A percentile compares a stretch with the other conserved stretches of the same genome.
These are phyloP conservation scores for Histomonas meleagridis DNA, from an alignment of 208 protist species.

Conservation along the genomic window DNA sequence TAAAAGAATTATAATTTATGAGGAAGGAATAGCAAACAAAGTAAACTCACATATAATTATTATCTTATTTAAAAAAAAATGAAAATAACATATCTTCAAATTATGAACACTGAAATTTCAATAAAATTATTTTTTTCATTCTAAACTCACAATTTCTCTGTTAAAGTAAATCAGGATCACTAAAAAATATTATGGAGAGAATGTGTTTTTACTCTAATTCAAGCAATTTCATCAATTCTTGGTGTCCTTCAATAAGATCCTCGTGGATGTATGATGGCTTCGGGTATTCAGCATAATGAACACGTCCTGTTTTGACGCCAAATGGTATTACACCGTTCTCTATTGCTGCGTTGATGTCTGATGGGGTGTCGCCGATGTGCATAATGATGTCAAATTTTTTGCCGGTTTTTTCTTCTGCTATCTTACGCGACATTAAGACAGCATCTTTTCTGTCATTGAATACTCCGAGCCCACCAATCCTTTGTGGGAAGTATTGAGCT, in stretches of 20 bases:
- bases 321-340: background rate
- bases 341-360: background rate
- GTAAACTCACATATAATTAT: too few species aligned
- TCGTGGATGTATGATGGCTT: background rate
- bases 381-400: background rate
- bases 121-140: too few species aligned
- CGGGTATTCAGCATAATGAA: background rate
- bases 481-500: background rate
- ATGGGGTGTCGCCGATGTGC: background rate
- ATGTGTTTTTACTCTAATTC: too few species aligned
- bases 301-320: background rate
- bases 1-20: too few species aligned
- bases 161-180: too few species aligned
- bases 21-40: too few species aligned
- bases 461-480: background rate
- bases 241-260: background rate
- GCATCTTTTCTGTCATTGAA: background rate
- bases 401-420: background rate
- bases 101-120: too few species aligned
- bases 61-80: too few species aligned
- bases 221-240: slow-evolving; percentile 26
- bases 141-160: too few species aligned
- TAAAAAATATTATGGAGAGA: too few species aligned
- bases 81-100: too few species aligned
- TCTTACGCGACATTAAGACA: background rate